These are phyloP conservation scores for Lathyrus tuberosus DNA, from an alignment of 306 rosid genomes.

Conservation along the genomic window DNA sequence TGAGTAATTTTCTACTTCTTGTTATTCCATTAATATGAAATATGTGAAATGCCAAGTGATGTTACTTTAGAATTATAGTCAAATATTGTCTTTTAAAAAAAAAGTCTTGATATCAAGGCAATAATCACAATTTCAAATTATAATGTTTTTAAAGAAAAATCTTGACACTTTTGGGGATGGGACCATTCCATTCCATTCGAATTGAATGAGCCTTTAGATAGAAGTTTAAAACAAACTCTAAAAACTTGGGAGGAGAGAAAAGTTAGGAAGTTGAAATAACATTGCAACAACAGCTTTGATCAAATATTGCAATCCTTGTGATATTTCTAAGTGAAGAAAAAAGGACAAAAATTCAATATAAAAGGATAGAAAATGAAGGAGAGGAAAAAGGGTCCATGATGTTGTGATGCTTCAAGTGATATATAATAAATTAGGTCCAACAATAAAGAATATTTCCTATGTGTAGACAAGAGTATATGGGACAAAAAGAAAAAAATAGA, in stretches of 20 bases:
- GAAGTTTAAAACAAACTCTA: background rate
- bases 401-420: slow-evolving; percentile 28
- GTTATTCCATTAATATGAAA: no score
- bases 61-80: background rate
- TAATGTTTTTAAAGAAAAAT: background rate
- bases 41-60: no score
- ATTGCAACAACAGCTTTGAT: background rate
- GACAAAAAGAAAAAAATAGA: slow-evolving; percentile 27
- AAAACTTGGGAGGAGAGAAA: background rate
- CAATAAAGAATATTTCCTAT: slow-evolving; percentile 23
- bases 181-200: background rate
- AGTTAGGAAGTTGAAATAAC: slow-evolving; percentile 15
- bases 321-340: slow-evolving; percentile 13
- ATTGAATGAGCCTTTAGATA: background rate
- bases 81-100: no score
- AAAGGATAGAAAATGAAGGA: background rate
- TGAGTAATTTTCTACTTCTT: no score
- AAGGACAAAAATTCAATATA: background rate
- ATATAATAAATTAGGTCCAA: slow-evolving; percentile 20
- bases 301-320: background rate
- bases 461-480: slow-evolving; percentile 15
- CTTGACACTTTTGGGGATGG: background rate
- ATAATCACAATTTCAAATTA: no score
- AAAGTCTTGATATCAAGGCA: background rate
- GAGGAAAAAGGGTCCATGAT: slow-evolving; percentile 26